Base-by-base conservation (phyloP, 805 yeast species). In the Metschnikowia peoriensis region DNA sequence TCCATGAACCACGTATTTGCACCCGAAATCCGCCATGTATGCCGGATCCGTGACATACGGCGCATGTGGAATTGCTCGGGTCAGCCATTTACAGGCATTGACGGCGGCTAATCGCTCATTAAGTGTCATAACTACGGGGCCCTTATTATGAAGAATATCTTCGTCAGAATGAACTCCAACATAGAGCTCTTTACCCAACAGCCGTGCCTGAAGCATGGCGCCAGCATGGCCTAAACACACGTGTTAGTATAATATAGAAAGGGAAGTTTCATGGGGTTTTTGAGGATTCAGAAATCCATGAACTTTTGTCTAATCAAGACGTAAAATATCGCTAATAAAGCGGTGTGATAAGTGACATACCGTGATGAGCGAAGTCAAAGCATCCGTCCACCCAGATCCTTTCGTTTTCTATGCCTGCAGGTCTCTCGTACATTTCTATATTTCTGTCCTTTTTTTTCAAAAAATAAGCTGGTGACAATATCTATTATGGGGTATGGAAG, bases 351-450 rank as follows among this genome's bases (percentile, higher is more conserved):
- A 34, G 3, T 38, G 8, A 72, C 81, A 51, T 69, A 68, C 96
- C 98, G 65, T 94, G 98, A 67, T 94, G 99, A 41, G 96, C 89
- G 72, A 94, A 94, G 69, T 94, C 99, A 71, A 94, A 94, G 67
- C 99, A 94, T 0, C 99, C 99, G 68, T 94, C 99, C 29, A 94
- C 83, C 99, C 99, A 94, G 54, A 93, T 86, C 47, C 86, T 71
- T 46, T 75, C 63, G 38, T 77, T 60, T 48, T 73, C 77, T 27
- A 75, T 74, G 29, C 77, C 79, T 42, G 61, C 71, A 28, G 78
- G 79, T 60, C 71, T 62, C 50, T 65, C 75, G 60, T 57, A 74
- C 77, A 74, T 73, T 51, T 17, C 44, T 27, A 32, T 32, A 32
- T 32, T 32, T n/a, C n/a, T n/a, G n/a, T n/a, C n/a, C n/a, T n/a